Percentiles rank a stretch among this genome's conserved stretches.
Evolutionary conservation across 2,329 filamentous ascomycete genomes (phyloP).

Genomic region (Pseudogymnoascus sp.): DNA sequence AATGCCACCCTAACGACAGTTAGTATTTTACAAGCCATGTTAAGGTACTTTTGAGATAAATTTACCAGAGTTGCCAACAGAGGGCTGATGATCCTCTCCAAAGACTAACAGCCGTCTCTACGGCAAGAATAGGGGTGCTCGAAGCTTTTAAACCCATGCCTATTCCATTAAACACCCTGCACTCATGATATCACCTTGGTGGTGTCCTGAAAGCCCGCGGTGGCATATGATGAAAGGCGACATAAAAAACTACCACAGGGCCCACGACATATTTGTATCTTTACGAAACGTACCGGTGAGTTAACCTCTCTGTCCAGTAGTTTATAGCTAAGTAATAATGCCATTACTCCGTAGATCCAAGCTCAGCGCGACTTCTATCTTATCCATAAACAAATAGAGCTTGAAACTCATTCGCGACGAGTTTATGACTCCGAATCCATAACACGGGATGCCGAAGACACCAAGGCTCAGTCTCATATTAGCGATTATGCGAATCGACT

Average conservation of each 20-base stretch:
- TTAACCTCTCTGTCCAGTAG: neutral
- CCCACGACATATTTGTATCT: neutral
- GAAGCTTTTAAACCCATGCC: neutral
- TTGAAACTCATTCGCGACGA: constrained; percentile 23
- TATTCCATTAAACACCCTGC: constrained; percentile 12
- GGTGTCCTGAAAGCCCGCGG: neutral
- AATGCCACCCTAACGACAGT: neutral
- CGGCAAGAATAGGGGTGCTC: neutral
- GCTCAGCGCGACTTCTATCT: constrained; percentile 27
- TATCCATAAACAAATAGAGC: neutral
- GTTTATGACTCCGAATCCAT: constrained; percentile 25
- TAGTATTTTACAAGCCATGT: neutral
- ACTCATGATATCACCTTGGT: neutral
- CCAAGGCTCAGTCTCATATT: neutral
- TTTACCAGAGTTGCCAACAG: neutral
- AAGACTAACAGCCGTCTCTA: neutral
- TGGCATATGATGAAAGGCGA: neutral
- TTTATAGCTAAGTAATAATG: neutral
- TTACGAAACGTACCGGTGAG: neutral
- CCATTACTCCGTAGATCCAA: constrained; percentile 16
- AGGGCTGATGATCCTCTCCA: neutral
- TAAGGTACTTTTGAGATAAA: neutral
- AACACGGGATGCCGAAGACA: no score
- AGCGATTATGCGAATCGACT: neutral
- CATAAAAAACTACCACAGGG: neutral